Base-by-base conservation (phyloP, 768 basidiomycete genomes). In the Leucosporidium scottii region DNA sequence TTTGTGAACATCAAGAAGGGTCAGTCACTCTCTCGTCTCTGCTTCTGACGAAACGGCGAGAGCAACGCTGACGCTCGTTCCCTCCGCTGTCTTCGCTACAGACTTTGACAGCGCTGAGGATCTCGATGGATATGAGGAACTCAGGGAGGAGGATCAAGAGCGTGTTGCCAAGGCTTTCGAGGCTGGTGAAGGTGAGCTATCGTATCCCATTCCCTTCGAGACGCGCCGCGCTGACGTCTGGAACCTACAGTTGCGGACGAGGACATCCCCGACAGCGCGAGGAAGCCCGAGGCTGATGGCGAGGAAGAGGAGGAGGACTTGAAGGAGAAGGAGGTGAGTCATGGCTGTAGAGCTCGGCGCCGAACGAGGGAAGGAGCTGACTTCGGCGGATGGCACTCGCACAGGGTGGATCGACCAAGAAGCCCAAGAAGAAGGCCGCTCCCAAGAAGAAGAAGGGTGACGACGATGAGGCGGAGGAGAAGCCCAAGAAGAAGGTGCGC, bases 61-160 rank as follows among this genome's bases (percentile, higher is more conserved):
- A 10, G 8, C 15, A 13, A 44, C 39, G 39, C 8, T 44, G 39
- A 44, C 15, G 39, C 39, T 13, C 39, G 39, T 13, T 44, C 39
- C 8, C 31, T 34, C 15, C 17, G 20, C 31, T 36, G 31, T 15
- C 55, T 31, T 7, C 13, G 31, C 28, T 57, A 28, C 55, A 27
- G 78, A 80, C 4, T 83, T 88, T 69, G 80, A 81, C 2, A 81
- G 81, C 23, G 64, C 85, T 0, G 81, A 83, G 15, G 90, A 93
- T 1, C 80, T 94, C 48, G 93, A 97, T 76, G 93, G 93, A 25
- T 94, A 83, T 77, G 89, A 91, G 25, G 87, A 86, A 0, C 82
- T 92, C 56, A 79, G 74, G 0, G 79, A 81, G 1, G 87, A 84
- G 53, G 91, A 93, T 76, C 82, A 93, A 78, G 84, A 81, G 8